Evolutionary conservation across 805 yeast species (phyloP).

Genomic region (Allodekkera sacchari): DNA sequence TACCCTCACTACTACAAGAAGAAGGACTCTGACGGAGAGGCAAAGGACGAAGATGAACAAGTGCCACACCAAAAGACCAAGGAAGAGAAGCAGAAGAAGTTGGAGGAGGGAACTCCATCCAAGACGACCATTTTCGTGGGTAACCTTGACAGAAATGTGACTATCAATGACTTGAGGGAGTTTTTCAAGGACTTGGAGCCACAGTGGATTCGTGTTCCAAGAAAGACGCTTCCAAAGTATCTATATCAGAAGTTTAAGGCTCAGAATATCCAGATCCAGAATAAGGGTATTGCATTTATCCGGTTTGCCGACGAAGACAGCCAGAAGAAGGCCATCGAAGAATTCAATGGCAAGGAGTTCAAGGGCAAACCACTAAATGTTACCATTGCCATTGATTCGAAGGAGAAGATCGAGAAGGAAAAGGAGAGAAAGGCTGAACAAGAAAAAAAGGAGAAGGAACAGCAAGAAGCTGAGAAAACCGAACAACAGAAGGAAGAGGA

Average conservation of each 20-base stretch:
- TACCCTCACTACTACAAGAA: too few relatives aligned
- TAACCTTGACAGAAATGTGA: slow-evolving; percentile 46
- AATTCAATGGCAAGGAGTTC: slow-evolving; percentile 57
- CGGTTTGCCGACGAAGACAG: slow-evolving; percentile 38
- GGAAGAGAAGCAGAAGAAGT: slow-evolving; percentile 22
- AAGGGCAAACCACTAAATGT: slow-evolving; percentile 61
- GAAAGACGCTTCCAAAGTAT: slow-evolving; percentile 35
- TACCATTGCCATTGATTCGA: slow-evolving; percentile 63
- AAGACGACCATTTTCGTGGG: slow-evolving; percentile 53
- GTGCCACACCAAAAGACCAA: slow-evolving; percentile 15
- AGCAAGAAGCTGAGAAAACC: slow-evolving; percentile 2
- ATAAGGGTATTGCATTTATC: slow-evolving; percentile 61
- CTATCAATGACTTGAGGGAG: slow-evolving; percentile 35
- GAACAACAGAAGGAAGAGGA: not conserved
- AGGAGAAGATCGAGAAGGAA: slow-evolving; percentile 12
- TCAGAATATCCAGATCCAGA: slow-evolving; percentile 38
- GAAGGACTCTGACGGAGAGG: too few relatives aligned
- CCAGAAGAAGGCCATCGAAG: slow-evolving; percentile 44
- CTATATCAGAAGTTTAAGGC: slow-evolving; percentile 36
- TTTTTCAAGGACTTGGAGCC: slow-evolving; percentile 43
- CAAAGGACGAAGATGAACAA: too few relatives aligned
- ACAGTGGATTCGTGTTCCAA: slow-evolving; percentile 52
- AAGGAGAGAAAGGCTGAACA: slow-evolving; percentile 4
- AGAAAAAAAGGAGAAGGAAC: slow-evolving; percentile 8
- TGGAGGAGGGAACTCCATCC: slow-evolving; percentile 46